Evolutionary conservation across 148 eudicot species (phyloP).

Genomic region (Rhododendron kiyosumense): DNA sequence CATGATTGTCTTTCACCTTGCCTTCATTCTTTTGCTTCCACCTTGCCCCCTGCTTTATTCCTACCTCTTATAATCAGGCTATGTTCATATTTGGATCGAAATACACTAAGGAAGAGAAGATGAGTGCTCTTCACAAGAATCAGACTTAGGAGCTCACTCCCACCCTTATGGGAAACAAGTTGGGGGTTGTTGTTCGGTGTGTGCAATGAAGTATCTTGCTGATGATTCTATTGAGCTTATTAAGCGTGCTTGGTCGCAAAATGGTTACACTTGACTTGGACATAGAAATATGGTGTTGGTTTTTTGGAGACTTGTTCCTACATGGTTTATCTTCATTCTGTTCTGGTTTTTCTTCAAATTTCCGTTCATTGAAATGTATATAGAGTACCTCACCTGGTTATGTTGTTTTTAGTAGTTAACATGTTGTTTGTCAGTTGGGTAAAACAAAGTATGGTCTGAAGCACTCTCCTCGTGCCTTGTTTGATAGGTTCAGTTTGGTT

Average conservation of each 20-base stretch:
- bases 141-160: not conserved
- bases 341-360: not conserved
- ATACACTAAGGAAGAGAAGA: not conserved
- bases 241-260: not conserved
- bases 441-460: not conserved
- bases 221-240: not conserved
- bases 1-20: not conserved
- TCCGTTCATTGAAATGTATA: not conserved
- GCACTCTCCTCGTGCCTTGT: not conserved
- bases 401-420: not conserved
- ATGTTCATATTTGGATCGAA: not conserved
- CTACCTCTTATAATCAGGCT: not conserved
- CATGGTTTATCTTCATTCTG: not conserved
- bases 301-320: not conserved
- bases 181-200: not conserved
- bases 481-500: not conserved
- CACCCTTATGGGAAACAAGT: not conserved
- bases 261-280: not conserved
- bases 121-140: not conserved
- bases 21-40: not conserved
- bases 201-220: not conserved
- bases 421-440: not conserved
- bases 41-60: not conserved
- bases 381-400: not conserved
- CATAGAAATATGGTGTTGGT: not conserved